phyloP scores from a whole-genome alignment of 768 basidiomycete species.

The Multifurca ochricompacta region DNA sequence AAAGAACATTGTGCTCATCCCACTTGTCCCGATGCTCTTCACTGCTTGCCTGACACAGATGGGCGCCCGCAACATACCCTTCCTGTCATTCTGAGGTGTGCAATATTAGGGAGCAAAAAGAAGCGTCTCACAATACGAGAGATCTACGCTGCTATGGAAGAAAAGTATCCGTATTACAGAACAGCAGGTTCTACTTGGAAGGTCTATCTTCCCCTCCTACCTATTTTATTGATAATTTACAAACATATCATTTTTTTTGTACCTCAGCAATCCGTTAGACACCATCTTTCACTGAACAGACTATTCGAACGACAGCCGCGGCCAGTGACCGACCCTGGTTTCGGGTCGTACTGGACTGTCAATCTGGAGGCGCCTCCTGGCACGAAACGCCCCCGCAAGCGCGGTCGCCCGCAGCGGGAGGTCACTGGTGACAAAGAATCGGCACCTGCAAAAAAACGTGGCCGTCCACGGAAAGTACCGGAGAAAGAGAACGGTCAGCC shows the following conservation, averaged over 20 bases:
- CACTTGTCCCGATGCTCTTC: slow-evolving; percentile 70
- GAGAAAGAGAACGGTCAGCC: slow-evolving; percentile 2
- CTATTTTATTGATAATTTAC: neutral
- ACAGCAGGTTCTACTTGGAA: slow-evolving; percentile 82
- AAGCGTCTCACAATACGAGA: slow-evolving; percentile 76
- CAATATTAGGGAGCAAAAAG: slow-evolving; percentile 69
- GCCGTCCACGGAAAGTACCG: slow-evolving; percentile 18
- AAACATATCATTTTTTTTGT: neutral
- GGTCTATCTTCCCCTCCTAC: slow-evolving; percentile 34
- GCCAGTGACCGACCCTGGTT: slow-evolving; percentile 78
- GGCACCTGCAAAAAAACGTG: slow-evolving; percentile 20
- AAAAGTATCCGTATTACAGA: slow-evolving; percentile 75
- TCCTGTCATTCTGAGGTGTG: slow-evolving; percentile 77
- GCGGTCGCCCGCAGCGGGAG: slow-evolving; percentile 55
- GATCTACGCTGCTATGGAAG: slow-evolving; percentile 82
- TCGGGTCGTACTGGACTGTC: slow-evolving; percentile 89
- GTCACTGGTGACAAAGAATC: slow-evolving; percentile 17
- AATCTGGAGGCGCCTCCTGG: slow-evolving; percentile 79
- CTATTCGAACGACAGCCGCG: slow-evolving; percentile 77
- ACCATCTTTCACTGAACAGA: slow-evolving; percentile 75
- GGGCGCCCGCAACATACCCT: slow-evolving; percentile 78
- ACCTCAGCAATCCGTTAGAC: slow-evolving; percentile 75
- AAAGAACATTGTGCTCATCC: slow-evolving; percentile 56
- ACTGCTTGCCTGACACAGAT: slow-evolving; percentile 71
- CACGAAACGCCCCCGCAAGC: slow-evolving; percentile 77